Conservation (phyloP, 257 asterid genomes). For the Salvia splendens region DNA sequence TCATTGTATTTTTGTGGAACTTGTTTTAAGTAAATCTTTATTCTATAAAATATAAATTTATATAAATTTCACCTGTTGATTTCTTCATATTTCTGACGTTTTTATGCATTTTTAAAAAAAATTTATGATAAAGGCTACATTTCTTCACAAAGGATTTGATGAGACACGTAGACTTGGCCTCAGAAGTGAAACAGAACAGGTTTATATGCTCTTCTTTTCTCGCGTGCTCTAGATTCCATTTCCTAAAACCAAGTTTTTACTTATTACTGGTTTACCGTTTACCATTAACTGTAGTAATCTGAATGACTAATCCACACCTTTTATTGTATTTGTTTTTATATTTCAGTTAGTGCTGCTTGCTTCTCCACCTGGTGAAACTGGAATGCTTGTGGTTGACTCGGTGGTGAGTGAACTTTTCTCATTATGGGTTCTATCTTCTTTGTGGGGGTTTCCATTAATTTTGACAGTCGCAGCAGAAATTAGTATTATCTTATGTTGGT, state of each 20-base stretch:
- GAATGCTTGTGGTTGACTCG: constrained; percentile 98
- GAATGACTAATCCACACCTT: constrained; percentile 18
- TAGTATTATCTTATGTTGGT: constrained; percentile 14
- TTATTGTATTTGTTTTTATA: constrained; percentile 30
- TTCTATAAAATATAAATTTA: not conserved
- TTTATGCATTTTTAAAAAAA: constrained; percentile 26
- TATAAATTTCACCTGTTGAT: not conserved
- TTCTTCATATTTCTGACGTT: constrained; percentile 24
- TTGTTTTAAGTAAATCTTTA: not conserved
- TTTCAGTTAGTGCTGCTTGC: constrained; percentile 84
- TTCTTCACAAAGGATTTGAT: constrained; percentile 95
- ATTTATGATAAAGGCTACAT: constrained; percentile 67
- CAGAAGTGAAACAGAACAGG: constrained; percentile 87
- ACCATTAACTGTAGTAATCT: constrained; percentile 13
- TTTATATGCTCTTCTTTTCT: constrained; percentile 31
- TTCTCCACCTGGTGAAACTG: constrained; percentile 92
- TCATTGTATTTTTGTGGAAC: not conserved
- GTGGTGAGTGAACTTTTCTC: constrained; percentile 62
- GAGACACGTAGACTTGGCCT: constrained; percentile 99
- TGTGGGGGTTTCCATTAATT: constrained; percentile 1
- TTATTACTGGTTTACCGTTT: constrained; percentile 1
- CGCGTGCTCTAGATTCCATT: constrained; percentile 16
- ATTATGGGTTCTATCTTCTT: constrained; percentile 12
- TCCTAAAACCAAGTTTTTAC: constrained; percentile 8
- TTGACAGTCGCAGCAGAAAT: constrained; percentile 14